Base-by-base conservation (phyloP, 345 rosid species). In the Psidium friedrichsthalianum region DNA sequence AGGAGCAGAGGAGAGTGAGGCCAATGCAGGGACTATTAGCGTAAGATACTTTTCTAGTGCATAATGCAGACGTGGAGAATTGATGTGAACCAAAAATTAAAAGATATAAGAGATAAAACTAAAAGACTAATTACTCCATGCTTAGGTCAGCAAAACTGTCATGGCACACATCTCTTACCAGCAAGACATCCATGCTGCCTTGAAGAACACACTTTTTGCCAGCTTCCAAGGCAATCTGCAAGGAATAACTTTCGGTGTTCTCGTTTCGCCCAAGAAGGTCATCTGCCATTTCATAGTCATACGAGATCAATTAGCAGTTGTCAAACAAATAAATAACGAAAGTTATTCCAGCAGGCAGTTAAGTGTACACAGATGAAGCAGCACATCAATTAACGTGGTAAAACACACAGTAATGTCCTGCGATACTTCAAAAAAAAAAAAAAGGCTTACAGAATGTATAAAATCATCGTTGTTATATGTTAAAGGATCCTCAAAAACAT, bases 121-220 rank as follows among this genome's bases (percentile, higher is more conserved):
- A 27, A 82, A 16, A 13, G 47, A 61, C 82, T 32, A 86, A 40
- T 55, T 82, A 27, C 24, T 52, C 42, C 47, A 82, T 52, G n/a
- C 58, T 51, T 52, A 27, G 58, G 44, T 82, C 57, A 55, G 57
- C 25, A 56, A 84, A 56, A 22, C 32, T 16, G 25, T 69, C 78
- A 69, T 10, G 25, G 78, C 25, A 69, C 5, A 12, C 58, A 55
- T 86, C 52, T 55, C 78, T 91, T 94, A 92, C 99, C 99, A 93
- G 86, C 83, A 98, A 91, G 87, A 93, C 89, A 91, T 91, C 93
- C 90, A 93, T 88, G 90, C 95, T 94, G 93, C 99, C 99, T 88
- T 96, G 95, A 87, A 98, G 94, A 86, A 96, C 91, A 32, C 93
- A 90, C 53, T 88, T 92, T 94, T 92, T 94, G 91, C 98, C 92